Evolutionary conservation across 2,329 filamentous ascomycete species (phyloP), one percentile per base, ranked within the genome.

Genomic region (Colletotrichum neosansevieriae): DNA sequence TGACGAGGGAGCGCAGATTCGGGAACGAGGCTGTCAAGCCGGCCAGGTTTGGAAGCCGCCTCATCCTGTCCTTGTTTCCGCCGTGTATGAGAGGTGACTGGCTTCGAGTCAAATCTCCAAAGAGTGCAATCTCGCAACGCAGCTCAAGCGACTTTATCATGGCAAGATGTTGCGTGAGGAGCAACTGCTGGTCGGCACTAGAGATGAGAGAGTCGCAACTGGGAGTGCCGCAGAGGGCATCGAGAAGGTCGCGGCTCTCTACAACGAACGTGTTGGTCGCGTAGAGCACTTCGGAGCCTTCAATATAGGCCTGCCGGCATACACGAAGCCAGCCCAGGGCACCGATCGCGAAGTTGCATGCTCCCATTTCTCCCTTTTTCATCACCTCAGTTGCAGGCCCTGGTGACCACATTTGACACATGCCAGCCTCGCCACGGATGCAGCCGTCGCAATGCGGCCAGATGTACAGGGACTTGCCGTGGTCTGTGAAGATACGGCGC

Each of bases 241-340:
- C 71, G 5, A 76, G 19, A 67, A 76, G 42, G 5, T 56, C 58
- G 21, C 71, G 70, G 60, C 73, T 73, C 24, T 73, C 57, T 1
- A 70, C 71, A 34, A 74, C 63, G 21, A 76, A 70, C 10, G 71
- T 75, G 58, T 78, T 79, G 5, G 73, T 74, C 2, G 70, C 47
- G 62, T 76, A 79, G 6, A 79, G 69, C 6, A 77, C 69, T 7
- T 76, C 66, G 44, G 77, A 71, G 3, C 73, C 76, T 42, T 79
- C 75, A 3, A 72, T 13, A 53, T 76, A 79, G 32, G 78, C 76
- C 68, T 77, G 74, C 13, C 74, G 72, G 56, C 76, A 79, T 12
- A 71, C 68, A 2, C 73, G 67, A 1, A 79, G 71, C 76, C 76
- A 79, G 3, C 75, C 77, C 71, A 78, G 72, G 0, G 71, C 72